Percentiles rank a stretch among this genome's conserved stretches.
phyloP scores from a whole-genome alignment of 306 rosid species.

The Luffa acutangula region DNA sequence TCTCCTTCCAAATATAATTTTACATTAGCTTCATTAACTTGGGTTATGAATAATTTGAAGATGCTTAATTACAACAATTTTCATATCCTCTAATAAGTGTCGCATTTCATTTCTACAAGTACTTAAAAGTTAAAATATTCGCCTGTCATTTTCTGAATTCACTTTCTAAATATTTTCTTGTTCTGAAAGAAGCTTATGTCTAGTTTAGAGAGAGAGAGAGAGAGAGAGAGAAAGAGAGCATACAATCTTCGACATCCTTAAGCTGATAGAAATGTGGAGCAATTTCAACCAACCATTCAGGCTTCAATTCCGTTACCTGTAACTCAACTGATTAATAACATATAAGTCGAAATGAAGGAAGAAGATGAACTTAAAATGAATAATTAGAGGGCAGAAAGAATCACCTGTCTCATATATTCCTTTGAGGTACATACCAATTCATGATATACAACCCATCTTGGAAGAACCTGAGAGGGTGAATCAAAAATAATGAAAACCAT shows the following conservation, averaged over 20 bases:
- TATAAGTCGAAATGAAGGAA: background rate
- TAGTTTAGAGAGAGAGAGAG: slow-evolving; percentile 19
- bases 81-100: background rate
- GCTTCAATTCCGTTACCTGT: slow-evolving; percentile 76
- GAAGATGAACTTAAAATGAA: background rate
- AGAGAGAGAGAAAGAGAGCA: slow-evolving; percentile 21
- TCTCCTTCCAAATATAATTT: background rate
- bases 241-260: slow-evolving; percentile 91
- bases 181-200: background rate
- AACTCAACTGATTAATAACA: slow-evolving; percentile 18
- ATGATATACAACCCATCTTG: slow-evolving; percentile 86
- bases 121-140: background rate
- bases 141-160: background rate
- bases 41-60: background rate
- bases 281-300: slow-evolving; percentile 90
- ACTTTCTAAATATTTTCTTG: background rate
- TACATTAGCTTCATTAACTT: background rate
- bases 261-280: slow-evolving; percentile 95
- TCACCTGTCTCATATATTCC: slow-evolving; percentile 96
- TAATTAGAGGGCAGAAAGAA: background rate
- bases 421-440: slow-evolving; percentile 88
- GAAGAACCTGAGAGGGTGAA: slow-evolving; percentile 47
- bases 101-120: background rate
- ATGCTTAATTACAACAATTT: background rate
- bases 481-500: background rate